These are phyloP conservation scores for Aspergillus bridgeri DNA, from an alignment of 495 filamentous ascomycete genomes.

Conservation along the genomic window DNA sequence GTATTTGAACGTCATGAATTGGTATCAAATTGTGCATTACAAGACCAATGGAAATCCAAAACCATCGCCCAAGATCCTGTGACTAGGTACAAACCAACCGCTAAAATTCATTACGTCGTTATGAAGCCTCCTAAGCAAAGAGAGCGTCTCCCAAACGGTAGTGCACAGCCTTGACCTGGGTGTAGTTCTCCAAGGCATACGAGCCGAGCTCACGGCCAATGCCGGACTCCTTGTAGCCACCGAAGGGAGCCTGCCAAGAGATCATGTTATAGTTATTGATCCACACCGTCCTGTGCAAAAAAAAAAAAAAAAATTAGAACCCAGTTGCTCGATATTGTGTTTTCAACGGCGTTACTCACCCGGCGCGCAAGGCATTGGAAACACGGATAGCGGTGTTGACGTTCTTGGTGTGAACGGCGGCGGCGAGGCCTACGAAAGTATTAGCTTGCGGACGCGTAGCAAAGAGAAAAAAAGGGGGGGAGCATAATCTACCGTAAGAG, in stretches of 20 bases:
- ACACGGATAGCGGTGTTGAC: conserved; percentile 92
- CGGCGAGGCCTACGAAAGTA: conserved; percentile 61
- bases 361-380: conserved; percentile 74
- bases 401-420: conserved; percentile 89
- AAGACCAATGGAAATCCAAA: neutral
- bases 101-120: neutral
- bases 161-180: conserved; percentile 69
- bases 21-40: neutral
- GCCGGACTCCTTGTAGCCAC: conserved; percentile 91
- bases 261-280: conserved; percentile 91
- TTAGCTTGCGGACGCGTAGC: conserved; percentile 5
- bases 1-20: too few relatives aligned
- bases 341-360: too few relatives aligned
- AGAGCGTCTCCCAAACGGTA: conserved; percentile 62
- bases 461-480: neutral
- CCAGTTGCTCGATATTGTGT: too few relatives aligned
- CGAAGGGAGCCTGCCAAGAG: conserved; percentile 78
- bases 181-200: conserved; percentile 90
- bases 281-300: conserved; percentile 85
- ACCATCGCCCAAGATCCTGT: neutral
- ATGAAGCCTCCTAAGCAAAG: conserved; percentile 41
- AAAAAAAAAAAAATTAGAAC: too few relatives aligned
- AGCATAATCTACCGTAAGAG: conserved; percentile 52
- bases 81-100: neutral
- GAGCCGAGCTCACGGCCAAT: conserved; percentile 93